Evolutionary conservation across 2,329 filamentous ascomycete species (phyloP).

Genomic region (Rhynchosporium agropyri): DNA sequence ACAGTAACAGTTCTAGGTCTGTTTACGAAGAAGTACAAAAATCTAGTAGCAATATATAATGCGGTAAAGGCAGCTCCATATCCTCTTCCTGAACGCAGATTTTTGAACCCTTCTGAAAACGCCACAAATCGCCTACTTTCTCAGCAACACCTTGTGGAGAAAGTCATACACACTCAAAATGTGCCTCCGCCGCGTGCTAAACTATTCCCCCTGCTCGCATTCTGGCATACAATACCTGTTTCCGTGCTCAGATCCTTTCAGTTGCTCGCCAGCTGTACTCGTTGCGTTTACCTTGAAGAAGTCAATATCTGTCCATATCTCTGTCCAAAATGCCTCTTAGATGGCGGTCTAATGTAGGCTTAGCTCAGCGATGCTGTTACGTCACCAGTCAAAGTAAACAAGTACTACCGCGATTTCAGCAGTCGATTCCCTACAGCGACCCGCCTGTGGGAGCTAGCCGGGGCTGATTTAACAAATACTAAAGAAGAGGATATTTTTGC

Average conservation of each 20-base stretch:
- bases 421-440: no score
- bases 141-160: not conserved
- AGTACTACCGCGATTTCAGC: not conserved
- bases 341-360: not conserved
- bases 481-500: not conserved
- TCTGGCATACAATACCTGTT: not conserved
- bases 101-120: not conserved
- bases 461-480: not conserved
- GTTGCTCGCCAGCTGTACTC: not conserved
- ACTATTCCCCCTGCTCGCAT: not conserved
- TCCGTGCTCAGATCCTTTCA: not conserved
- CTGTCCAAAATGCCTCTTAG: not conserved
- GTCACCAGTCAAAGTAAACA: not conserved
- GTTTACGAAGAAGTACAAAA: no score
- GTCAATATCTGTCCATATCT: not conserved
- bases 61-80: no score
- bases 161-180: not conserved
- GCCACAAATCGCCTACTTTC: not conserved
- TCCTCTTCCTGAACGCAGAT: not conserved
- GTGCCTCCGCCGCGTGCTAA: not conserved
- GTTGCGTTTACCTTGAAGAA: not conserved
- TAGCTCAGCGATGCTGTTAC: not conserved
- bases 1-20: no score
- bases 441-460: not conserved
- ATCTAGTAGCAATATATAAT: no score